Evolutionary conservation across 306 rosid genomes (phyloP).

Genomic region (Pyrus communis): DNA sequence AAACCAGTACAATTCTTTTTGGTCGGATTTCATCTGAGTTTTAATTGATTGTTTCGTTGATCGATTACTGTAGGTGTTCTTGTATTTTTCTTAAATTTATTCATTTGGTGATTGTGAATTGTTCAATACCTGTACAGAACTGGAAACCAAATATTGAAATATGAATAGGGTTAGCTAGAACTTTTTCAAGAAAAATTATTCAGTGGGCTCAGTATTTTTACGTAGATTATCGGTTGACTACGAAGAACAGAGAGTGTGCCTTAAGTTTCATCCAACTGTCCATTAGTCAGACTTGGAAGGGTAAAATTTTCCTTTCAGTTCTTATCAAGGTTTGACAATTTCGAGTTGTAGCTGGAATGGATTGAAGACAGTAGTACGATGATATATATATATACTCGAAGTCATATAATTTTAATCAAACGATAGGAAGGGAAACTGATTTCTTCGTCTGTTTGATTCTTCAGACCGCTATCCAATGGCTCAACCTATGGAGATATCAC

Average conservation of each 20-base stretch:
- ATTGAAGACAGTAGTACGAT: no score
- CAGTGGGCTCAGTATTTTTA: neutral
- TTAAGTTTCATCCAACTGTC: neutral
- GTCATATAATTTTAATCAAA: neutral
- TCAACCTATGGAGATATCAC: constrained; percentile 61
- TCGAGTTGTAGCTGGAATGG: no score
- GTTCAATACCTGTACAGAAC: neutral
- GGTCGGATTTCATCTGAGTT: neutral
- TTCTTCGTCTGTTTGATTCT: constrained; percentile 12
- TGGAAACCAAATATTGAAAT: neutral
- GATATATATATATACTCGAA: neutral
- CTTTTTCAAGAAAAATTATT: neutral
- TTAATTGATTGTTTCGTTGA: no score
- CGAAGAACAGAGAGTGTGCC: neutral
- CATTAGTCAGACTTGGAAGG: neutral
- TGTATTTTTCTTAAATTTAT: neutral
- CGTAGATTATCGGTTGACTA: neutral
- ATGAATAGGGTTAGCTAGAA: neutral
- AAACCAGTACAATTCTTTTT: neutral
- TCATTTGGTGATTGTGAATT: neutral
- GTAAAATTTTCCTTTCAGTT: neutral
- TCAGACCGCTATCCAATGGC: constrained; percentile 55
- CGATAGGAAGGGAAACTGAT: neutral
- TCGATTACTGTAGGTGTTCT: neutral
- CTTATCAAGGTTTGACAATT: no score